phyloP scores from a whole-genome alignment of 495 filamentous ascomycete species.

The Tetracladium setigerum region DNA sequence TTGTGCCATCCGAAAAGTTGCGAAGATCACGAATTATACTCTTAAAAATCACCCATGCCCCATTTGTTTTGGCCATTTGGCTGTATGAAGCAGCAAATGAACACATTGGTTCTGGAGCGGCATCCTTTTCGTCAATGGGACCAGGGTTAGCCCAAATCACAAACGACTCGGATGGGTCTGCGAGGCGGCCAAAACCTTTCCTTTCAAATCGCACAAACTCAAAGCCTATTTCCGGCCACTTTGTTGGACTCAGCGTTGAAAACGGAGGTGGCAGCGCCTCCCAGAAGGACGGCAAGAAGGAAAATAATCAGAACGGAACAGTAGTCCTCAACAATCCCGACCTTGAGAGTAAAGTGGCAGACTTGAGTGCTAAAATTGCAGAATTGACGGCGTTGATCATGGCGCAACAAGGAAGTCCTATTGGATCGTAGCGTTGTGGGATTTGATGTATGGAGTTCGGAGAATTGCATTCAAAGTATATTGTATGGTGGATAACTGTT shows the following conservation, averaged over 20 bases:
- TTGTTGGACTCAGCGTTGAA: neutral
- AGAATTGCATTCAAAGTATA: too few relatives aligned
- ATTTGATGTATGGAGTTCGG: too few relatives aligned
- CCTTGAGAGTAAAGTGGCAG: constrained; percentile 17
- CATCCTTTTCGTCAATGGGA: constrained; percentile 7
- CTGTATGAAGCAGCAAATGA: constrained; percentile 34
- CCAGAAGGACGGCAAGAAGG: neutral
- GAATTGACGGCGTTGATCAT: constrained; percentile 23
- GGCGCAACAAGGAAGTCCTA: constrained; percentile 16
- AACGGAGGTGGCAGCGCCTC: neutral
- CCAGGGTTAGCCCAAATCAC: neutral
- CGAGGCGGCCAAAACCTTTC: constrained; percentile 10
- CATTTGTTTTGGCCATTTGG: constrained; percentile 43
- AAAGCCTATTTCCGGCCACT: constrained; percentile 5
- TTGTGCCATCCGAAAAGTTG: constrained; percentile 63
- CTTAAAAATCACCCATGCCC: constrained; percentile 56
- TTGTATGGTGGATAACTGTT: too few relatives aligned
- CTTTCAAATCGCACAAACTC: constrained; percentile 11
- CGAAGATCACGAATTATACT: constrained; percentile 69
- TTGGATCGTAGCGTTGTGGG: too few relatives aligned
- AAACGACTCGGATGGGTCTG: neutral
- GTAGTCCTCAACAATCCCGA: constrained; percentile 7
- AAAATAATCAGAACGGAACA: neutral
- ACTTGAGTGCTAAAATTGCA: constrained; percentile 19
- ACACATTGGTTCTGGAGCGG: constrained; percentile 1